Evolutionary conservation across 1,284 basidiomycete genomes (phyloP).

Genomic region (Apiotrichum porosum): DNA sequence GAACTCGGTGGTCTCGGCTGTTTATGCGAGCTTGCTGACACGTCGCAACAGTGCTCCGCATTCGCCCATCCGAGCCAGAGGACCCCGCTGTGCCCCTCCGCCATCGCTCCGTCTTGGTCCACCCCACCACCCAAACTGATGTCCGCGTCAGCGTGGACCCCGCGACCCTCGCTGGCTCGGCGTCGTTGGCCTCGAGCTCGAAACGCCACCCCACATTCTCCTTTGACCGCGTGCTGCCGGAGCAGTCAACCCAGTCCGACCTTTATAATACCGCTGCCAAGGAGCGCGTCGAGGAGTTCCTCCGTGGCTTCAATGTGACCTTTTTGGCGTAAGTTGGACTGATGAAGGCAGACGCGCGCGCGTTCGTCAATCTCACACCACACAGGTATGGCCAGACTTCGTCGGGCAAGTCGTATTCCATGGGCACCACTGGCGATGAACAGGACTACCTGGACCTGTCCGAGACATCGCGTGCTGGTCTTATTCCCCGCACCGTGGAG

Average conservation of each 20-base stretch:
- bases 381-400: slow-evolving; percentile 81
- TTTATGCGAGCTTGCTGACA: background rate
- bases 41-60: slow-evolving; percentile 68
- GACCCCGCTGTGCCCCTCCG: slow-evolving; percentile 78
- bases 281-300: slow-evolving; percentile 80
- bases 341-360: background rate
- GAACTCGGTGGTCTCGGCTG: background rate
- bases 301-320: slow-evolving; percentile 96
- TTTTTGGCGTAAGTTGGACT: slow-evolving; percentile 67
- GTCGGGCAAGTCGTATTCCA: slow-evolving; percentile 94
- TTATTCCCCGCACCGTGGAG: slow-evolving; percentile 92
- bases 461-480: slow-evolving; percentile 55
- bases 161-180: slow-evolving; percentile 51
- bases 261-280: slow-evolving; percentile 79
- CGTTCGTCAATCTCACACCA: slow-evolving; percentile 1
- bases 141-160: slow-evolving; percentile 65
- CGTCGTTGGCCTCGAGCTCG: slow-evolving; percentile 54
- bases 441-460: slow-evolving; percentile 61
- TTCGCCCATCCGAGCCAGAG: slow-evolving; percentile 86
- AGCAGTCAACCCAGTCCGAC: slow-evolving; percentile 72
- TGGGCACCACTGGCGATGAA: slow-evolving; percentile 77
- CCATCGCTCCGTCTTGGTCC: slow-evolving; percentile 85
- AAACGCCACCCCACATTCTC: slow-evolving; percentile 79
- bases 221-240: slow-evolving; percentile 89
- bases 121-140: slow-evolving; percentile 61